Percentiles rank a stretch among this genome's conserved stretches.
Conservation (phyloP, 1,284 basidiomycete species). For the Sporisorium exsertum region DNA sequence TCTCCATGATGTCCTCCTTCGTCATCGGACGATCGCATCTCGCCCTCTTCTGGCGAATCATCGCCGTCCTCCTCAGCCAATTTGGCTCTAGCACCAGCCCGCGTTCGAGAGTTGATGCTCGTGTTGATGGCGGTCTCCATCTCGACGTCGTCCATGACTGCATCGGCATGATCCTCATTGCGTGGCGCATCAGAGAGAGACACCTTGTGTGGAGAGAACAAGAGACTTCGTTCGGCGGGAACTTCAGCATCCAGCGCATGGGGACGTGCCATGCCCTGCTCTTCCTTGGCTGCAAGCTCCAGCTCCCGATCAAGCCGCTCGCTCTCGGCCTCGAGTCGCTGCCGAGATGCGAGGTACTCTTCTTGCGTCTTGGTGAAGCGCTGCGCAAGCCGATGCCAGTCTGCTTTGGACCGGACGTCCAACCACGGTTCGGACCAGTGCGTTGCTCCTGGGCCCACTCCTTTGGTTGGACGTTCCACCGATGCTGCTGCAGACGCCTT, state of each 20-base stretch:
- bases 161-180: background rate
- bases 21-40: conserved; percentile 45
- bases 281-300: conserved; percentile 25
- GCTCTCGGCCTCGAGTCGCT: conserved; percentile 33
- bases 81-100: background rate
- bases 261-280: conserved; percentile 9
- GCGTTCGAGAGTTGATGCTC: conserved; percentile 16
- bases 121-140: conserved; percentile 32
- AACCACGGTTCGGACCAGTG: conserved; percentile 54
- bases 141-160: conserved; percentile 15
- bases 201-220: conserved; percentile 31
- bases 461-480: conserved; percentile 25
- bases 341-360: conserved; percentile 28
- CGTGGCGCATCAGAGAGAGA: background rate
- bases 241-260: background rate
- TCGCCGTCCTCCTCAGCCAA: conserved; percentile 23
- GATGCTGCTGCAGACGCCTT: conserved; percentile 7
- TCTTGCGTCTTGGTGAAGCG: conserved; percentile 44
- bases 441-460: conserved; percentile 45
- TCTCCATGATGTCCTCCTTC: background rate
- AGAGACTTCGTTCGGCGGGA: conserved; percentile 18
- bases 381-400: conserved; percentile 48
- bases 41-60: conserved; percentile 49
- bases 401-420: conserved; percentile 37
- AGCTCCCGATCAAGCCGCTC: conserved; percentile 34